A percentile compares a stretch with the other conserved stretches of the same genome.
phyloP scores from a whole-genome alignment of 768 basidiomycete species.

The Cubamyces lactineus region DNA sequence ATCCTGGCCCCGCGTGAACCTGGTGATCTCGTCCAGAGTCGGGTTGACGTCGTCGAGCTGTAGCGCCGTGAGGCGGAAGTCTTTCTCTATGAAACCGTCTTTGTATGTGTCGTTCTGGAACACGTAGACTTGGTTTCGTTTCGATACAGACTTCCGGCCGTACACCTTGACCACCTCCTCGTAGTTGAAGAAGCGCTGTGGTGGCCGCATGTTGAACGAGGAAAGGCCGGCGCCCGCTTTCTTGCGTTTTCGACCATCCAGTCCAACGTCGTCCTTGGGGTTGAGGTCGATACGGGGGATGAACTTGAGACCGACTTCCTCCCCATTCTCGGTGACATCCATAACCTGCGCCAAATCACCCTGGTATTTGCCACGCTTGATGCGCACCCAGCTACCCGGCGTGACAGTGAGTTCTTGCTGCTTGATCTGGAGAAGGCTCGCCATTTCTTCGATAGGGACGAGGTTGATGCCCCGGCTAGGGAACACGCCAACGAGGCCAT shows the following conservation, averaged over 20 bases:
- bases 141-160: conserved; percentile 74
- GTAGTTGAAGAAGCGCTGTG: conserved; percentile 90
- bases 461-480: conserved; percentile 78
- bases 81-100: conserved; percentile 96
- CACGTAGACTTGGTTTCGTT: conserved; percentile 74
- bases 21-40: conserved; percentile 94
- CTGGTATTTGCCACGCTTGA: conserved; percentile 90
- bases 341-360: conserved; percentile 96
- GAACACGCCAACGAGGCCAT: conserved; percentile 93
- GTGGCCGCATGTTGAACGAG: conserved; percentile 70
- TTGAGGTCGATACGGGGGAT: conserved; percentile 97
- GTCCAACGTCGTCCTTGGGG: conserved; percentile 76
- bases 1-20: conserved; percentile 79
- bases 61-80: conserved; percentile 80
- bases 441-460: conserved; percentile 98
- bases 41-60: conserved; percentile 90
- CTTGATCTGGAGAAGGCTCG: conserved; percentile 92
- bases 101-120: conserved; percentile 94
- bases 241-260: conserved; percentile 78
- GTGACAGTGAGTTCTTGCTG: conserved; percentile 86
- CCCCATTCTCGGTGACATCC: conserved; percentile 91
- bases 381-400: conserved; percentile 92
- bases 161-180: conserved; percentile 91
- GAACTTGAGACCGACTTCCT: conserved; percentile 90
- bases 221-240: conserved; percentile 54